These are phyloP conservation scores for Chondrus crispus DNA, from an alignment of 23 red algal genomes.

Conservation along the genomic window DNA sequence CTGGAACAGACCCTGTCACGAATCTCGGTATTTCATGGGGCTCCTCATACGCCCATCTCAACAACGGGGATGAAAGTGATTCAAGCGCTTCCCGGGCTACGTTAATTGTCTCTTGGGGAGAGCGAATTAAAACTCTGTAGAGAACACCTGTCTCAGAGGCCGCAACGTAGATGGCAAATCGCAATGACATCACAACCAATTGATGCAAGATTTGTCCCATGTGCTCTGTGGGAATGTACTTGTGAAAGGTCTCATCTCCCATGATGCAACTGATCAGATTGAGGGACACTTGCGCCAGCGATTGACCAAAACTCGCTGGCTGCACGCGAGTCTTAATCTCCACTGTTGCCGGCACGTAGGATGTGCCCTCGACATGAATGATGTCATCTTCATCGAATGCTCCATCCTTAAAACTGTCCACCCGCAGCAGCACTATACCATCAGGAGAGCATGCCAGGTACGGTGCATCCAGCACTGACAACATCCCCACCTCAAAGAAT, in stretches of 20 bases:
- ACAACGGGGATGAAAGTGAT: not conserved
- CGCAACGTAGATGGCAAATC: not conserved
- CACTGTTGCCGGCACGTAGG: not conserved
- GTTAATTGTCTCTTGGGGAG: not conserved
- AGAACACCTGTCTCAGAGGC: not conserved
- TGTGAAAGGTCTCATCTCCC: not conserved
- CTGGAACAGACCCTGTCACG: not conserved
- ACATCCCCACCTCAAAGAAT: not conserved
- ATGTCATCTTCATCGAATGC: not conserved
- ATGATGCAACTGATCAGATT: not conserved
- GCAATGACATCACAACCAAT: not conserved
- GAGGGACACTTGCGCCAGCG: not conserved
- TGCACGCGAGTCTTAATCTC: conserved; percentile 9
- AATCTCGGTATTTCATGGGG: not conserved
- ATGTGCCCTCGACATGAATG: not conserved
- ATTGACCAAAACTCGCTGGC: not conserved
- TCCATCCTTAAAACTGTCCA: not conserved
- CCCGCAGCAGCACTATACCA: not conserved
- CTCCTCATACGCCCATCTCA: not conserved
- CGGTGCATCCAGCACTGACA: not conserved
- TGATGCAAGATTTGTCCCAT: not conserved
- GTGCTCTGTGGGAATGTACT: not conserved
- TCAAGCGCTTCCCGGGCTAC: not conserved
- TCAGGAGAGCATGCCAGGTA: not conserved
- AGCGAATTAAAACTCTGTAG: conserved; percentile 9